These are phyloP conservation scores for Cladosporium sp. DNA, from an alignment of 2,329 filamentous ascomycete species.

Conservation along the genomic window DNA sequence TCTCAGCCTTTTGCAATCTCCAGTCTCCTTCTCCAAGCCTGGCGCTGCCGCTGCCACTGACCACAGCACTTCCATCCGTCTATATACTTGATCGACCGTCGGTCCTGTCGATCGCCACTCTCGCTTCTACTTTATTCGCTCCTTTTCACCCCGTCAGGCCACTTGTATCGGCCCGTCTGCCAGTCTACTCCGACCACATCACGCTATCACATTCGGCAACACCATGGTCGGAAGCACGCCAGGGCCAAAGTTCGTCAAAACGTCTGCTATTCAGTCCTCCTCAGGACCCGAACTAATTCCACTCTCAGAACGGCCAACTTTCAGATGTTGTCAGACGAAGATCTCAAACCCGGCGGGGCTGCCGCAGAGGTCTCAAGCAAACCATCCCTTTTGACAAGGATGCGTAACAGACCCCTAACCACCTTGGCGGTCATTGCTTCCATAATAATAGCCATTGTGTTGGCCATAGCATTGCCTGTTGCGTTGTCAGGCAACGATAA, in stretches of 20 bases:
- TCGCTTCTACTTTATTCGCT: neutral
- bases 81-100: too few relatives aligned
- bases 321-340: constrained; percentile 9
- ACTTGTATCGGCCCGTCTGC: neutral
- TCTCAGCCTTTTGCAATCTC: neutral
- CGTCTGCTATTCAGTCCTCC: neutral
- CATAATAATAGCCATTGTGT: neutral
- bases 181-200: neutral
- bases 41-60: neutral
- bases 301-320: neutral
- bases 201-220: neutral
- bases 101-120: neutral
- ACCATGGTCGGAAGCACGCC: neutral
- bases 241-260: neutral
- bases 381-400: neutral
- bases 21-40: neutral
- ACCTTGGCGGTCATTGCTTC: constrained; percentile 1
- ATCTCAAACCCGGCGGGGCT: constrained; percentile 3
- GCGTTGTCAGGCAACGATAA: neutral
- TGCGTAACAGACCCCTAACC: constrained; percentile 4
- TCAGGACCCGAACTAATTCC: neutral
- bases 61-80: neutral
- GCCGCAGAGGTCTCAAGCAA: constrained; percentile 1
- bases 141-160: neutral
- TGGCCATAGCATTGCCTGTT: constrained; percentile 7